phyloP scores from a whole-genome alignment of 371 early-diverging fungal genomes.

The Umbelopsis sp. region DNA sequence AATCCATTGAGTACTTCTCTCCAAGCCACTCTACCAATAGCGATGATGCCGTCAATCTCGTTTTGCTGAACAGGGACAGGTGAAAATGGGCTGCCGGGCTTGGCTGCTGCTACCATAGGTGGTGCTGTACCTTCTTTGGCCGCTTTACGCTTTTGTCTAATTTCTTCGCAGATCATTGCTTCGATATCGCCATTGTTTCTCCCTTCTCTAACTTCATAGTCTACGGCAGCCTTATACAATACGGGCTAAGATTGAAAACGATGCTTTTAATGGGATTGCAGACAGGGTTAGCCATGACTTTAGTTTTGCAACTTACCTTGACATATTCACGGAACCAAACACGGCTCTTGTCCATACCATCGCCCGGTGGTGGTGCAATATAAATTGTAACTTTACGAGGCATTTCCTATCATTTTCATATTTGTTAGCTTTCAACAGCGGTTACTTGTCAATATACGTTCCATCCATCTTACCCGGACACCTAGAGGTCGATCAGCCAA shows the following conservation, averaged over 20 bases:
- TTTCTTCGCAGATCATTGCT: slow-evolving; percentile 56
- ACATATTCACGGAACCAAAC: slow-evolving; percentile 68
- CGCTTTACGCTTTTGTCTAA: slow-evolving; percentile 49
- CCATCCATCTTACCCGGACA: slow-evolving; percentile 43
- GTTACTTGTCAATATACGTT: background rate
- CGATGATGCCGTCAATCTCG: slow-evolving; percentile 57
- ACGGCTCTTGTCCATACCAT: slow-evolving; percentile 69
- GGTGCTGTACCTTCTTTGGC: slow-evolving; percentile 27
- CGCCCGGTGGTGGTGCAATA: slow-evolving; percentile 68
- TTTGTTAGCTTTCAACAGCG: background rate
- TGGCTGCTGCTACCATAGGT: slow-evolving; percentile 11
- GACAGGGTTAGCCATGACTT: too few species aligned
- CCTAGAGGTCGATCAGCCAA: slow-evolving; percentile 64
- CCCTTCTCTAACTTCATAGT: slow-evolving; percentile 71
- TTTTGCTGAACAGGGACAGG: slow-evolving; percentile 31
- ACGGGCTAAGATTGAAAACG: slow-evolving; percentile 51
- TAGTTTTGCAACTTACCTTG: slow-evolving; percentile 47
- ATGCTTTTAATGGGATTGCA: background rate
- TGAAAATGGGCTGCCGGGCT: slow-evolving; percentile 30
- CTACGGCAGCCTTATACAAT: slow-evolving; percentile 70
- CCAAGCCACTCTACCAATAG: slow-evolving; percentile 65
- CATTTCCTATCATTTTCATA: slow-evolving; percentile 45
- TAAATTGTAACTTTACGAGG: slow-evolving; percentile 71
- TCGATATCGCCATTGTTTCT: slow-evolving; percentile 56
- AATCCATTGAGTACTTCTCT: slow-evolving; percentile 64